These are phyloP conservation scores for Aschersonia sp. DNA, from an alignment of 2,329 filamentous ascomycete species.

Conservation along the genomic window DNA sequence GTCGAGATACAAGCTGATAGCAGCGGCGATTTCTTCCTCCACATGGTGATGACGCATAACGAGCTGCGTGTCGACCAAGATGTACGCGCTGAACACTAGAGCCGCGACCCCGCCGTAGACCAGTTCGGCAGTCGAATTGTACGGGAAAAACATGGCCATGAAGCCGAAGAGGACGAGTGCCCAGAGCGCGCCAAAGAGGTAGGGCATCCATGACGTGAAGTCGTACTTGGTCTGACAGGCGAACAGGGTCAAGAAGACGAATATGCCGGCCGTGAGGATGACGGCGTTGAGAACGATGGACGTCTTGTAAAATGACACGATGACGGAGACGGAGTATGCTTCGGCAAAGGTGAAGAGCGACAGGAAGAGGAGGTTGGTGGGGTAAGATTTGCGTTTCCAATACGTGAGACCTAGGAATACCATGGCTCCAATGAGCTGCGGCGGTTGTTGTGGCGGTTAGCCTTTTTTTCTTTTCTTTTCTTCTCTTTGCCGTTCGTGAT, in stretches of 20 bases:
- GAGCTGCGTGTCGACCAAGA: conserved; percentile 90
- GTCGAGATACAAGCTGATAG: conserved; percentile 89
- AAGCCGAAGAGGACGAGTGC: conserved; percentile 83
- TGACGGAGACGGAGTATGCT: conserved; percentile 83
- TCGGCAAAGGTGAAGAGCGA: conserved; percentile 80
- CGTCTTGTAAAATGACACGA: conserved; percentile 80
- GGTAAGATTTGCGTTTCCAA: conserved; percentile 94
- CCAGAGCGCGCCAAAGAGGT: conserved; percentile 85
- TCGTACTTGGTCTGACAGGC: conserved; percentile 97
- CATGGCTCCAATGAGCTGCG: conserved; percentile 61
- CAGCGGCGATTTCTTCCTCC: conserved; percentile 92
- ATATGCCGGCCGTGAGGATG: conserved; percentile 72
- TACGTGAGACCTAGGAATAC: conserved; percentile 76
- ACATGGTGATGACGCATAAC: conserved; percentile 93
- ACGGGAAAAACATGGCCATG: conserved; percentile 79
- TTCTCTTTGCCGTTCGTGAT: not conserved
- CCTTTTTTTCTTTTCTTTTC: not conserved
- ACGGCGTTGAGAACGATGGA: conserved; percentile 81
- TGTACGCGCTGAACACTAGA: conserved; percentile 85
- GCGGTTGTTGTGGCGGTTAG: conserved; percentile 7
- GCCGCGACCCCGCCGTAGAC: conserved; percentile 71
- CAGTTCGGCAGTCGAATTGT: conserved; percentile 68
- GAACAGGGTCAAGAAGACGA: conserved; percentile 68
- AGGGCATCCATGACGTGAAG: conserved; percentile 94
- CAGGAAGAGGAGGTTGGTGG: conserved; percentile 87